Percentiles rank a stretch among this genome's conserved stretches.
Evolutionary conservation across 441 rosid genomes (phyloP).

Genomic region (Adansonia rubrostipa): DNA sequence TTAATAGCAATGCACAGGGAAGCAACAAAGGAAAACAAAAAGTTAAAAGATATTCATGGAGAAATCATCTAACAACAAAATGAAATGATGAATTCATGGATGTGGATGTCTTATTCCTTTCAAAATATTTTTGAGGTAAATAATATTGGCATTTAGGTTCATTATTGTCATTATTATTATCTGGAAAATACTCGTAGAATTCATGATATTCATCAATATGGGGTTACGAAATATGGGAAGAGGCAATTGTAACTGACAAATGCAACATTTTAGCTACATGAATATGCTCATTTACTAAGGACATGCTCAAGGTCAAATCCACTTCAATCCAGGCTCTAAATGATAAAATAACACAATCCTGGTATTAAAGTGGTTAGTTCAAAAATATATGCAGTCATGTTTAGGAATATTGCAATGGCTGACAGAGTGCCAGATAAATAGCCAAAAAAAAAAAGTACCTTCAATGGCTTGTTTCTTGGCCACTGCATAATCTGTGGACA

Average conservation of each 20-base stretch:
- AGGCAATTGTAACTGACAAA: not conserved
- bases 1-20: not conserved
- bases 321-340: not conserved
- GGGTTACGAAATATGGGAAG: not conserved
- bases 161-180: not conserved
- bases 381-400: not conserved
- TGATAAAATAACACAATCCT: not conserved
- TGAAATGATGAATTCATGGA: not conserved
- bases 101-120: not conserved
- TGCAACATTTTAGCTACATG: not conserved
- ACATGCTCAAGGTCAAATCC: not conserved
- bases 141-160: not conserved
- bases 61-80: not conserved
- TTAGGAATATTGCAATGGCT: slow-evolving; percentile 2
- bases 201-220: not conserved
- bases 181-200: not conserved
- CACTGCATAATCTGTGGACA: slow-evolving; percentile 59
- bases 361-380: not conserved
- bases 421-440: not conserved
- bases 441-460: slow-evolving; percentile 43
- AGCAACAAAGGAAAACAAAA: not conserved
- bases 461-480: slow-evolving; percentile 65
- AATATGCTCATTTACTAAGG: not conserved
- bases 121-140: not conserved
- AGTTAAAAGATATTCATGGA: not conserved